Base-by-base conservation (phyloP, 1,139 yeast species). In the Yarrowia galli region DNA sequence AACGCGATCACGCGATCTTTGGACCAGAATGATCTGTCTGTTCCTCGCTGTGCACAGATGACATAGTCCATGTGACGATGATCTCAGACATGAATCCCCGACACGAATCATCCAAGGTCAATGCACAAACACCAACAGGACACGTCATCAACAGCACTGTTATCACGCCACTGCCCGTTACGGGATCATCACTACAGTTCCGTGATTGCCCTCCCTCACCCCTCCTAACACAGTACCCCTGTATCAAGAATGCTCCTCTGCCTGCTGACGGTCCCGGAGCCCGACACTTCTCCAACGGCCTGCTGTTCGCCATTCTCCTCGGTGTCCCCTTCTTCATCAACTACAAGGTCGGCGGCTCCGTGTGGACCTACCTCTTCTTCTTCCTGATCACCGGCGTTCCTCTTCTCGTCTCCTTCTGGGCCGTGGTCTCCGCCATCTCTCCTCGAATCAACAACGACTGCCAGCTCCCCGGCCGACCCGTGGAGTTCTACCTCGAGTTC, bases 221-320 rank as follows among this genome's bases (percentile, higher is more conserved):
- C 4, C 15, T 12, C 75, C 78, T 54, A 54, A 54, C 61, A 12
- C 46, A 54, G 61, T 79, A 73, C 67, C 96, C 97, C 43, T 81
- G 96, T 15, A 92, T 92, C 76, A 85, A 89, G 74, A 92, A 92
- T 77, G 97, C 96, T 13, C 93, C 93, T 28, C 82, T 91, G 72
- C 92, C 97, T 46, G 97, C 97, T 9, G 98, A 92, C 77, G 98
- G 97, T 54, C 92, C 97, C 8, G 93, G 97, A 35, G 83, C 92
- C 53, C 87, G 86, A 75, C 85, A 88, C 73, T 92, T 92, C 79
- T 85, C 86, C 78, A 92, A 92, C 79, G 74, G 76, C 72, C 78
- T 85, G n/a, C 76, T 92, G 71, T 69, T 83, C 35, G 81, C 83
- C 1, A 76, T 89, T 60, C 74, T 89, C 70, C 75, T 83, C n/a